Percentiles rank a stretch among this genome's conserved stretches.
Evolutionary conservation across 2,329 filamentous ascomycete species (phyloP).

Genomic region (Dothiorella sarmentorum): DNA sequence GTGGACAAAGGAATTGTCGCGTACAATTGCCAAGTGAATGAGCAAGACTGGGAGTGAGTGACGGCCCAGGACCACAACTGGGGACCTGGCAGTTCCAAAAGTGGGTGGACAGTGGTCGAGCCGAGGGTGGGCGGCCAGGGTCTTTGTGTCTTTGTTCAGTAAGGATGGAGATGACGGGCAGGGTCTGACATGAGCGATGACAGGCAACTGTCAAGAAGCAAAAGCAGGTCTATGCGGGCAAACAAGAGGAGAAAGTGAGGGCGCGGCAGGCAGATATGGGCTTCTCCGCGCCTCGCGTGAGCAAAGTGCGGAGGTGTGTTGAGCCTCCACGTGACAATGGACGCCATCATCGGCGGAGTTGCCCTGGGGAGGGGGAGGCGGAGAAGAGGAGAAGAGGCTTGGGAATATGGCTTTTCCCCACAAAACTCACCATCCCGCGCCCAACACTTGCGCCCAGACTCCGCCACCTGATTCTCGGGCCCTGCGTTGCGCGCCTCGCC

Average conservation of each 20-base stretch:
- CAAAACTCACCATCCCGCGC: background rate
- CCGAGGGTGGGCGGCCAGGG: background rate
- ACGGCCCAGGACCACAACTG: too few relatives aligned
- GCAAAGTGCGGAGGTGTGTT: constrained; percentile 6
- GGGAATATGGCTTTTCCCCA: too few relatives aligned
- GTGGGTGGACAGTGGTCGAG: constrained; percentile 11
- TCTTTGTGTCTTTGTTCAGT: too few relatives aligned
- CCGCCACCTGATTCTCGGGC: background rate
- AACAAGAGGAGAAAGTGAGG: background rate
- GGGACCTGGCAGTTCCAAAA: too few relatives aligned
- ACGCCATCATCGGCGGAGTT: background rate
- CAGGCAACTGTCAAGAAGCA: background rate
- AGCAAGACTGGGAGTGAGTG: too few relatives aligned
- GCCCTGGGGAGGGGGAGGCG: too few relatives aligned
- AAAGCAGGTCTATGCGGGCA: background rate
- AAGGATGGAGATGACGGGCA: background rate
- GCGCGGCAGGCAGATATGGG: background rate
- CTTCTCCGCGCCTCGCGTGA: constrained; percentile 1
- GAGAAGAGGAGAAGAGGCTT: too few relatives aligned
- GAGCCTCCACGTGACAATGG: background rate
- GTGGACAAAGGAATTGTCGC: too few relatives aligned
- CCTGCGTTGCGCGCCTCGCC: background rate
- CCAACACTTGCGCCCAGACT: background rate
- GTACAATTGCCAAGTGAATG: too few relatives aligned
- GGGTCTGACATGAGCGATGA: background rate